Conservation (phyloP, 202 grass and related monocot species). For the Cymbopogon flexuosus region DNA sequence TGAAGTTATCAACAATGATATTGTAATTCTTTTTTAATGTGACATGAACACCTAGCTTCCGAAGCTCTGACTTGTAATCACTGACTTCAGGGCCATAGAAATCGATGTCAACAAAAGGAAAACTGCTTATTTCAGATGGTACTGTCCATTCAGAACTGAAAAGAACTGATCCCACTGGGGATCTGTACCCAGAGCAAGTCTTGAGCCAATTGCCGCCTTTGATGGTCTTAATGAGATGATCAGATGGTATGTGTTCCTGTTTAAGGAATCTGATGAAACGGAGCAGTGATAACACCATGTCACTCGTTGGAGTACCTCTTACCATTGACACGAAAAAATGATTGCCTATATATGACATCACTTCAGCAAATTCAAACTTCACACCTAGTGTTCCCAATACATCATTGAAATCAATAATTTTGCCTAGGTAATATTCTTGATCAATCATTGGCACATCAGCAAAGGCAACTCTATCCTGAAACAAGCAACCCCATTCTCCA, state of each 20-base stretch:
- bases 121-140: conserved; percentile 28
- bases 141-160: conserved; percentile 32
- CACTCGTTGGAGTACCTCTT: background rate
- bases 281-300: conserved; percentile 35
- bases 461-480: conserved; percentile 25
- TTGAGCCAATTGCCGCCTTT: conserved; percentile 34
- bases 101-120: conserved; percentile 41
- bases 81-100: conserved; percentile 41
- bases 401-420: conserved; percentile 27
- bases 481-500: conserved; percentile 11
- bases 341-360: conserved; percentile 30
- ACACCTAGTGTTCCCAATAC: conserved; percentile 43
- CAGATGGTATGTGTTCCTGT: conserved; percentile 7
- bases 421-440: conserved; percentile 33
- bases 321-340: conserved; percentile 14
- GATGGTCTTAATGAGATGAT: conserved; percentile 25
- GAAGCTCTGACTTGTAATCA: conserved; percentile 40
- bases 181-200: conserved; percentile 36
- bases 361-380: conserved; percentile 31
- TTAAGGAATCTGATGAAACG: conserved; percentile 35
- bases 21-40: conserved; percentile 41
- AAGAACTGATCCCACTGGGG: conserved; percentile 33
- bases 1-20: conserved; percentile 38
- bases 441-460: conserved; percentile 47
- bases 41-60: conserved; percentile 41